These are phyloP conservation scores for Peronospora destructor DNA, from an alignment of 352 stramenopile genomes.

Conservation along the genomic window DNA sequence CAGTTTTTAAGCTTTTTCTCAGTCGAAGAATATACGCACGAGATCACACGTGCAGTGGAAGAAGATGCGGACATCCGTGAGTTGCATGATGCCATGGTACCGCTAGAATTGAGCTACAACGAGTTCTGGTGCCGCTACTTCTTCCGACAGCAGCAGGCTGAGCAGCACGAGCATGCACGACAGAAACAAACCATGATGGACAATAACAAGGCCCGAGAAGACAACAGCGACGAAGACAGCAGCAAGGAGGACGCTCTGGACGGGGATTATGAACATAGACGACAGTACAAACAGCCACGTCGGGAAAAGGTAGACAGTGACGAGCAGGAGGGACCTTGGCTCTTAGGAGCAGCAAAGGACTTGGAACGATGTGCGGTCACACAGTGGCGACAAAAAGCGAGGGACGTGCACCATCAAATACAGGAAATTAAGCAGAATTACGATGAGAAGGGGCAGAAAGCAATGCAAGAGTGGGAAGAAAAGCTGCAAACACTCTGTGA, in stretches of 20 bases:
- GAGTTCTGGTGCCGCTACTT: conserved; percentile 84
- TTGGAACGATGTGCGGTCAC: conserved; percentile 35
- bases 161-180: conserved; percentile 32
- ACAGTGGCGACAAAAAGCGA: conserved; percentile 70
- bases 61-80: conserved; percentile 43
- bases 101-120: conserved; percentile 65
- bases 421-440: conserved; percentile 34
- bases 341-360: conserved; percentile 36
- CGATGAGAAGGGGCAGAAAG: conserved; percentile 40
- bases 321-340: conserved; percentile 36
- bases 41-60: conserved; percentile 57
- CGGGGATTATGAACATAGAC: conserved; percentile 18
- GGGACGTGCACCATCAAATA: conserved; percentile 53
- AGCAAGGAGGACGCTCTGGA: conserved; percentile 23
- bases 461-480: conserved; percentile 43
- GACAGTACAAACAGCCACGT: conserved; percentile 8
- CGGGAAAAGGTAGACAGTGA: conserved; percentile 16
- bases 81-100: conserved; percentile 67
- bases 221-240: conserved; percentile 31
- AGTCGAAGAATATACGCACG: conserved; percentile 58
- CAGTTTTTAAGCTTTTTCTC: conserved; percentile 56
- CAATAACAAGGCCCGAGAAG: conserved; percentile 23
- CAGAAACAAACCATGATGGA: conserved; percentile 8
- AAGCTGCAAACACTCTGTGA: conserved; percentile 64
- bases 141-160: conserved; percentile 53